Base-by-base conservation (phyloP, 331 rosid genomes). In the Spiraea crenata region DNA sequence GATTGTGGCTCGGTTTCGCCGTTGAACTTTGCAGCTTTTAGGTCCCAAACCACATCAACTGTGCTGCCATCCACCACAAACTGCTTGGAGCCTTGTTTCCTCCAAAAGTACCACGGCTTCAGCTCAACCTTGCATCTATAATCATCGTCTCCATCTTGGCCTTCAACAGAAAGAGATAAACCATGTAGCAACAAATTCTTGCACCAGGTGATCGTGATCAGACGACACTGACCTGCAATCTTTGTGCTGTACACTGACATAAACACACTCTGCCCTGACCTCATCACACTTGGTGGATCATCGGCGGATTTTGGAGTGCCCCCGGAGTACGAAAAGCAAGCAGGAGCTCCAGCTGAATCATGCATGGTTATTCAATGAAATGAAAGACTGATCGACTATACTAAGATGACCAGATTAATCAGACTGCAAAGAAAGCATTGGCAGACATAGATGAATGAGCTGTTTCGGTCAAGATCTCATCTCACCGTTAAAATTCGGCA, bases 91-190 rank as follows among this genome's bases (percentile, higher is more conserved):
- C 99, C 99, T 64, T 88, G 90, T 76, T 89, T 93, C 74, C 92
- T 87, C 97, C 97, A 91, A 61, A 93, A 93, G 81, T 87, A 84
- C 99, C 99, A 93, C 17, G 99, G 97, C 45, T 93, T 93, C 47
- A 93, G 87, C 88, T 93, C 95, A 12, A 93, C 85, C 81, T 91
- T 93, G 85, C 97, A 90, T 12, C 84, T 84, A 19, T 85, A 79
- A 49, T 74, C 81, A 68, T 80, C 71, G 13, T 80, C 88, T 44
- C 84, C 86, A 44, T 84, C 83, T 7, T 81, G 73, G 11, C 80
- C 89, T 80, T 86, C 84, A 61, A 93, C 90, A 5, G 93, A 80
- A 38, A 93, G 90, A 11, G 89, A 88, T 1, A 93, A 83, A 16
- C 97, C 98, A 58, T 87, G 96, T 34, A 90, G 87, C 67, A 93